Conservation (phyloP, 2,329 filamentous ascomycete genomes). For the Colletotrichum costaricense region DNA sequence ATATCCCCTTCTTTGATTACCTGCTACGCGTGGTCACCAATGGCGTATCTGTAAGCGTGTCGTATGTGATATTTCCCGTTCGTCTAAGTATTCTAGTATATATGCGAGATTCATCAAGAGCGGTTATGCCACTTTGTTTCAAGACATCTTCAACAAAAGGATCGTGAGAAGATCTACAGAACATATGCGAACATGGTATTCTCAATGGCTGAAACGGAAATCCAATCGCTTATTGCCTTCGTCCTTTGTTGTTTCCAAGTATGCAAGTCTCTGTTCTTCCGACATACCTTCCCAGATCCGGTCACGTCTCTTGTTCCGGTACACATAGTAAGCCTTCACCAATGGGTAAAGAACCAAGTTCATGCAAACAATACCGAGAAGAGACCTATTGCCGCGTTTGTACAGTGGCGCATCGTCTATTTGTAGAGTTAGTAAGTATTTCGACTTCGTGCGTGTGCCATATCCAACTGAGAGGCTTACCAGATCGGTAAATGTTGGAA, state of each 20-base stretch:
- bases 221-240: conserved; percentile 58
- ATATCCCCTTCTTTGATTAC: too few relatives aligned
- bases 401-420: conserved; percentile 58
- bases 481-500: conserved; percentile 52
- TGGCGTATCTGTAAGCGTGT: too few relatives aligned
- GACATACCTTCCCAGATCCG: conserved; percentile 45
- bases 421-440: conserved; percentile 53
- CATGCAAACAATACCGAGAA: conserved; percentile 59
- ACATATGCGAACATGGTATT: neutral
- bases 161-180: neutral
- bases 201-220: conserved; percentile 53
- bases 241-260: conserved; percentile 51
- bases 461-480: conserved; percentile 35
- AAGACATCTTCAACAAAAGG: too few relatives aligned
- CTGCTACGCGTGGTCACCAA: too few relatives aligned
- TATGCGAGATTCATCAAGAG: too few relatives aligned
- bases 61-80: too few relatives aligned
- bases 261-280: conserved; percentile 41
- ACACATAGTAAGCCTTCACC: conserved; percentile 47
- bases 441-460: neutral
- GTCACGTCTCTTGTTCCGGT: conserved; percentile 45
- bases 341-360: conserved; percentile 45
- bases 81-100: too few relatives aligned
- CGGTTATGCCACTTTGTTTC: too few relatives aligned
- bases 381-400: conserved; percentile 62